Evolutionary conservation across 352 stramenopile species (phyloP).

Genomic region (Globisporangium abappressorium): DNA sequence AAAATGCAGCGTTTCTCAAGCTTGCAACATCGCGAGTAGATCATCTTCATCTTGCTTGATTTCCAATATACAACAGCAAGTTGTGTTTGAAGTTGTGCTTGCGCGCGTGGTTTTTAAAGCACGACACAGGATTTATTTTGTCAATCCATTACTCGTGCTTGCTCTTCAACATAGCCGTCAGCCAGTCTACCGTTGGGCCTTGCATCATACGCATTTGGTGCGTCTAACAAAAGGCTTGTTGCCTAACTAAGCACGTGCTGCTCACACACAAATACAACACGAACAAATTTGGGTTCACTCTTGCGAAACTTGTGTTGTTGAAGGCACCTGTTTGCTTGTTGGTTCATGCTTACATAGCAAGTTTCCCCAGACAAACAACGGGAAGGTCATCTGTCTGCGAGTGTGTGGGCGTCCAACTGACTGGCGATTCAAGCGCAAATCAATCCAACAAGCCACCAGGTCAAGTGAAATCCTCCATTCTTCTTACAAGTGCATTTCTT

Average conservation of each 20-base stretch:
- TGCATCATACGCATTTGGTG: background rate
- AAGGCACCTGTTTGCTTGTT: background rate
- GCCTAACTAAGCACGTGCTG: background rate
- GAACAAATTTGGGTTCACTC: background rate
- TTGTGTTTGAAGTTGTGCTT: background rate
- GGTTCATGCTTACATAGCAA: background rate
- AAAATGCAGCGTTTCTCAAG: too few relatives aligned
- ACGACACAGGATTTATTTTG: background rate
- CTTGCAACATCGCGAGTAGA: too few relatives aligned
- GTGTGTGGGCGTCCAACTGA: background rate
- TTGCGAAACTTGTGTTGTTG: too few relatives aligned
- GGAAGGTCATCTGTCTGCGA: background rate
- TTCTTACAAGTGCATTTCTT: background rate
- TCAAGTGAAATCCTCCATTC: background rate
- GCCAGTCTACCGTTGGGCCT: background rate
- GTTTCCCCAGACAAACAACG: background rate
- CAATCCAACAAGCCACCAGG: background rate
- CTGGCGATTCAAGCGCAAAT: background rate
- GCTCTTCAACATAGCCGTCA: background rate
- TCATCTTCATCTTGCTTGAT: too few relatives aligned
- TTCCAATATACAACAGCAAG: background rate
- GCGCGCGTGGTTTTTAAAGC: background rate
- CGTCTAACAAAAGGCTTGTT: background rate
- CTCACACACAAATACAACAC: background rate
- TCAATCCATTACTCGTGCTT: background rate